These are phyloP conservation scores for Diplodia scrobiculata DNA, from an alignment of 2,329 filamentous ascomycete species.

Conservation along the genomic window DNA sequence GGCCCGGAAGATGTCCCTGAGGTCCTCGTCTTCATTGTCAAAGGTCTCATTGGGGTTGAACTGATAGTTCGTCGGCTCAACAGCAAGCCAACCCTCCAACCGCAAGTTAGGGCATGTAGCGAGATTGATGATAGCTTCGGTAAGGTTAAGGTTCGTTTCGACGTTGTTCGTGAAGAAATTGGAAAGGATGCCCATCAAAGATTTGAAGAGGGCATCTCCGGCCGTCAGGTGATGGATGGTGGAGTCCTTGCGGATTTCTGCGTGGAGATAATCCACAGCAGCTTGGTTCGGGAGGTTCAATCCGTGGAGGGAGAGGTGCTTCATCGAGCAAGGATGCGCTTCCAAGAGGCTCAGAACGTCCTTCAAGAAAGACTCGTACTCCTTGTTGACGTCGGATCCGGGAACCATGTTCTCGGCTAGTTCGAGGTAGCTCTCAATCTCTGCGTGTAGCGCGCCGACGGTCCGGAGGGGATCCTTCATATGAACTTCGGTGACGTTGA, in stretches of 20 bases:
- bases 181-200: conserved; percentile 63
- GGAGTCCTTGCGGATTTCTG: conserved; percentile 60
- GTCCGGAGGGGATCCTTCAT: conserved; percentile 63
- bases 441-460: conserved; percentile 71
- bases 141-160: conserved; percentile 85
- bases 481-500: conserved; percentile 65
- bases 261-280: conserved; percentile 52
- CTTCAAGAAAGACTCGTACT: conserved; percentile 71
- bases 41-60: conserved; percentile 34
- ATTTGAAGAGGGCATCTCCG: conserved; percentile 60
- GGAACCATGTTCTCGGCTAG: conserved; percentile 70
- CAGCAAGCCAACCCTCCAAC: conserved; percentile 86
- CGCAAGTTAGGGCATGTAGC: conserved; percentile 82
- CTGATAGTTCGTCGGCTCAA: conserved; percentile 60
- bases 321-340: conserved; percentile 71
- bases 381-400: conserved; percentile 69
- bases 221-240: conserved; percentile 62
- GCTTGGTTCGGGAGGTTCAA: conserved; percentile 54
- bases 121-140: conserved; percentile 78
- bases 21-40: conserved; percentile 36
- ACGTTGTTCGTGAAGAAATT: conserved; percentile 88
- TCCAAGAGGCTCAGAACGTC: conserved; percentile 71
- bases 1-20: conserved; percentile 42
- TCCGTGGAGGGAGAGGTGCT: conserved; percentile 65
- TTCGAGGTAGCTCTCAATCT: conserved; percentile 70